Base-by-base conservation (phyloP, 2,329 filamentous ascomycete species). In the Aspergillus fructus region DNA sequence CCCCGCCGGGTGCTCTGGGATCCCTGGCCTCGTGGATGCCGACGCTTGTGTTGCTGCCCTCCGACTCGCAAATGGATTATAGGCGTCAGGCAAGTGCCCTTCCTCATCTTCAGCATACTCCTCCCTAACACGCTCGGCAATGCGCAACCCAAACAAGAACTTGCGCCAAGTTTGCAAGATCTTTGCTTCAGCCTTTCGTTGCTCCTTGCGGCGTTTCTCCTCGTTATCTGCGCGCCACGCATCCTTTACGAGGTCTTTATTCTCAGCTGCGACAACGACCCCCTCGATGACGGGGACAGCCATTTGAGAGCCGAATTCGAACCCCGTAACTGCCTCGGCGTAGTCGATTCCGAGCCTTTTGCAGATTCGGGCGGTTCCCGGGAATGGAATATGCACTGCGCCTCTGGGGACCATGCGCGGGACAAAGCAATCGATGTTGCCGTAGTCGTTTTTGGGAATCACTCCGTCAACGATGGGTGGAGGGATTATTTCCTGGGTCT, bases 401-500 rank as follows among this genome's bases (percentile, higher is more conserved):
- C 94, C 93, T 41, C 77, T 75, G 0, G 94, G 94, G 24, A 96
- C 88, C 94, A 99, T 97, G 61, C 91, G 92, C 40, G 91, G 89
- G 0, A 90, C 93, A 71, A 96, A 99, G 54, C 96, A 85, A 71
- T 99, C 94, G 60, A 99, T 97, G 64, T 99, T 99, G 8, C 93
- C 93, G 66, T 93, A 99, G 37, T 87, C 86, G 66, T 99, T 99
- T 74, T 94, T 96, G 0, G 94, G 94, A 59, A 97, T 97, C 13
- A 89, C 76, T 0, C 93, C 93, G 66, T 96, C 84, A 59, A 85
- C 74, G 55, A 97, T 96, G 0, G 93, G 92, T 1, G 88, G 85
- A 1, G 93, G 93, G 55, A 97, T 93, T 71, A 97, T 97, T 87
- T 91, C 97, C 55, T 96, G 90, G 0, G 94, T 99, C 74, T 99